Base-by-base conservation (phyloP, 768 basidiomycete genomes). In the Boletus sensibilis region DNA sequence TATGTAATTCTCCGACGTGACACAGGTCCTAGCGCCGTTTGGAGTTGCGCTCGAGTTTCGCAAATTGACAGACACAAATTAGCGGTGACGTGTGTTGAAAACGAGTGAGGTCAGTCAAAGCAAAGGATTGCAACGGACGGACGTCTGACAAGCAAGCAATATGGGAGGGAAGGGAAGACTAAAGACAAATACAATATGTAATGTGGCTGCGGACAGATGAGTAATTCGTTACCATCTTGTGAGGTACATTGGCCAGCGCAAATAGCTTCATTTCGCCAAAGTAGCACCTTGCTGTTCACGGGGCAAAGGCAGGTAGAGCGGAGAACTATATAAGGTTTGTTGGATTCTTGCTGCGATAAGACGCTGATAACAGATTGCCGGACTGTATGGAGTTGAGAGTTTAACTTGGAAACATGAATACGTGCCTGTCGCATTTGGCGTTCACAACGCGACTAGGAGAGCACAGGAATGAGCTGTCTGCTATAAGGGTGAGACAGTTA, bases 221-320 rank as follows among this genome's bases (percentile, higher is more conserved):
- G 61, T 72, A 65, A 71, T 63, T 57, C 37, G 70, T 68, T 61
- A n/a, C 63, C 51, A 56, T 41, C 51, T 58, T 44, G 37, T 49
- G 61, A 64, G 56, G 58, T 61, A 59, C 61, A 67, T 65, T 64
- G 60, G 50, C 23, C 38, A 52, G 50, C 52, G 52, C 57, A 64
- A 53, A 62, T 58, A 13, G 31, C 13, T 65, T 64, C 66, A 64
- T 72, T 69, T 63, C 65, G 69, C 56, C 51, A 61, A 59, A 13
- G 39, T 48, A 37, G n/a, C n/a, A n/a, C n/a, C 33, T 47, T 64
- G 34, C 59, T 61, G 39, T 37, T 53, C 42, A 21, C 47, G 58
- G 53, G 33, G 27, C 21, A 45, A 38, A 57, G 39, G 63, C 56
- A 21, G 54, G 55, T 71, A 73, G 42, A 57, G 59, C 69, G 69